Base-by-base conservation (phyloP, 345 rosid species). In the Anastatica hierochuntica region DNA sequence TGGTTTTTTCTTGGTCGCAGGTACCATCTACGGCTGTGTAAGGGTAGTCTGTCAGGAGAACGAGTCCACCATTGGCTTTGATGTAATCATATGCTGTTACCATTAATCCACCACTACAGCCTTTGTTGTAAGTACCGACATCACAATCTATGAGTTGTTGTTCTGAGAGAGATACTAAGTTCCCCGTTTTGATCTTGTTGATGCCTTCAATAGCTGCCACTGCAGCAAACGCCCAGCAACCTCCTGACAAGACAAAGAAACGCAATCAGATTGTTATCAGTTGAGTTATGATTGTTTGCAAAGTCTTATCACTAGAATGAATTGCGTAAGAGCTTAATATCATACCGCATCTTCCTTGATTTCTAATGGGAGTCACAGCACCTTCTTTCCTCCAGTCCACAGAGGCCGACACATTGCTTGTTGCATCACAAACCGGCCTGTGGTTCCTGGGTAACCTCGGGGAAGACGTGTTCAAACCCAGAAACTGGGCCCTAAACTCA, bases 191-290 rank as follows among this genome's bases (percentile, higher is more conserved):
- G 45, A 92, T 77, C 57, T 77, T 65, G 78, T 75, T 75, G 74
- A 85, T 73, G 62, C 95, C 88, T 74, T 92, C 88, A 14, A 88
- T 69, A 1, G 98, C 90, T 36, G 90, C 86, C 48, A 88, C 83
- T 4, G 98, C 81, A 3, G 97, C 80, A 29, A 92, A 92, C 5
- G 97, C 98, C 98, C 98, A 92, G 51, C 97, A 92, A 52, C 94
- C 78, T 56, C 95, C 94, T 85, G 79, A 61, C 14, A 12, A 30
- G 56, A 33, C 41, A 43, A 13, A 31, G 36, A 8, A 53, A 35
- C 2, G 8, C 42, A 49, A 51, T 43, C 46, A 50, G 36, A 44
- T 35, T 27, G 16, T 36, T 21, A 42, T 31, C 37, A 41, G 29
- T 49, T 31, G 29, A 33, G 49, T 14, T 40, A 18, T 18, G 34